A percentile compares a stretch with the other conserved stretches of the same genome.
phyloP scores from a whole-genome alignment of 2,329 filamentous ascomycete species.

The Pseudogymnoascus destructans region DNA sequence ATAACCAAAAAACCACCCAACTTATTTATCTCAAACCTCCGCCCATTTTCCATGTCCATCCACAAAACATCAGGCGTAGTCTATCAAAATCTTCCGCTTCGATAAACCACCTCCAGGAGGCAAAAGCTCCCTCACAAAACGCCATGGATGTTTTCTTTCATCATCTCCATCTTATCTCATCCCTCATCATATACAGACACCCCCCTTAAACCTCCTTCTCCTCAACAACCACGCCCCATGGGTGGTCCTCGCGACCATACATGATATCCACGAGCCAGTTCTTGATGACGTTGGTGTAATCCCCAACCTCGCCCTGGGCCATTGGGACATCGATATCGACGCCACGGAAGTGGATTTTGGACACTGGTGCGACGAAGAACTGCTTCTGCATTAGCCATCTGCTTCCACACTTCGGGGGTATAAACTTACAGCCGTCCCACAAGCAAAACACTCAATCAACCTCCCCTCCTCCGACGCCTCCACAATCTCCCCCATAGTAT shows the following conservation, averaged over 20 bases:
- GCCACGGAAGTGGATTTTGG: slow-evolving; percentile 53
- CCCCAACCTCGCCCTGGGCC: slow-evolving; percentile 38
- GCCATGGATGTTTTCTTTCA: not conserved
- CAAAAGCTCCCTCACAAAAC: not conserved
- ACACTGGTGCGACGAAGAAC: slow-evolving; percentile 60
- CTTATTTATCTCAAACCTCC: not conserved
- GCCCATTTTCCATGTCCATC: not conserved
- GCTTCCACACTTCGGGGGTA: not conserved
- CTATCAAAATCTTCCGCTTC: not conserved
- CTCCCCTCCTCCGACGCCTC: slow-evolving; percentile 62
- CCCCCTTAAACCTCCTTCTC: slow-evolving; percentile 33
- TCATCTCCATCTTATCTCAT: not conserved
- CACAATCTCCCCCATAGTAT: slow-evolving; percentile 66
- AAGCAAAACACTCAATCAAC: slow-evolving; percentile 71
- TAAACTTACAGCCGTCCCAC: slow-evolving; percentile 65
- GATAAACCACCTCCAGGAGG: not conserved
- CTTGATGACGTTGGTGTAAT: slow-evolving; percentile 51
- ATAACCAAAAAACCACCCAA: not conserved
- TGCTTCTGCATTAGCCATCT: slow-evolving; percentile 25
- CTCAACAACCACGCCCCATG: slow-evolving; percentile 56
- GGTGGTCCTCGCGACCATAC: slow-evolving; percentile 55
- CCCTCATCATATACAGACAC: not conserved
- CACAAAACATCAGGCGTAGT: not conserved
- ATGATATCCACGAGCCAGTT: slow-evolving; percentile 58
- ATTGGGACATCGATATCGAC: slow-evolving; percentile 50